Evolutionary conservation across 116 monocot species (phyloP), one percentile per base, ranked within the genome.

Genomic region (Posidonia oceanica): DNA sequence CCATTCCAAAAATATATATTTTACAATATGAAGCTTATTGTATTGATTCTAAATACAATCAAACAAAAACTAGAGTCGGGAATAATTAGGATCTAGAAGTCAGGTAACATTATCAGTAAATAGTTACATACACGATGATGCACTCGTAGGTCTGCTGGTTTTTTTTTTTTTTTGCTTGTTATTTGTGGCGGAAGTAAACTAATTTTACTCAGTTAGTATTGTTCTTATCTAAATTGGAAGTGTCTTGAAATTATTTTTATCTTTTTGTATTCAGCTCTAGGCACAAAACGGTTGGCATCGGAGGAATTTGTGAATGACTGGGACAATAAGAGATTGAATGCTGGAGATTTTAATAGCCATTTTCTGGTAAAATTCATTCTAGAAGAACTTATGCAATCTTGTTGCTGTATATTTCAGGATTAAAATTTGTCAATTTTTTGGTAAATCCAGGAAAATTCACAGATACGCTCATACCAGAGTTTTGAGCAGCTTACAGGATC

Each of bases 311-410:
- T 77, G 17, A 79, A 80, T 80, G 91, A 79, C 17, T 91, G 83
- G 91, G 89, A 97, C 65, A 91, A 80, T 63, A 97, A 97, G 80
- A 84, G 96, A 72, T 79, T 97, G 16, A 85, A 91, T 84, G 85
- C 92, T 36, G 92, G 96, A 64, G 75, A 83, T 69, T 66, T 77
- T 54, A 72, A 72, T 61, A 41, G 37, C 48, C 75, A 79, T 39
- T 78, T 84, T 79, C 21, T 78, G 84, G 88, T 88, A 81, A 54
- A 51, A 70, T 63, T 14, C 21, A 67, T 70, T 58, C 59, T 58
- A 1, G 0, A 68, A 20, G 40, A 18, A 56, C n/a, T 40, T 66
- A 11, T 11, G 38, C 18, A n/a, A 39, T 67, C 54, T 79, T 17
- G 1, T 29, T 29, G 29, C 29, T 29, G 29, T 29, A 29, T 29